Percentiles rank a stretch among this genome's conserved stretches.
Evolutionary conservation across 164 flowering plant species (phyloP).

Genomic region (Dillenia turbinata): DNA sequence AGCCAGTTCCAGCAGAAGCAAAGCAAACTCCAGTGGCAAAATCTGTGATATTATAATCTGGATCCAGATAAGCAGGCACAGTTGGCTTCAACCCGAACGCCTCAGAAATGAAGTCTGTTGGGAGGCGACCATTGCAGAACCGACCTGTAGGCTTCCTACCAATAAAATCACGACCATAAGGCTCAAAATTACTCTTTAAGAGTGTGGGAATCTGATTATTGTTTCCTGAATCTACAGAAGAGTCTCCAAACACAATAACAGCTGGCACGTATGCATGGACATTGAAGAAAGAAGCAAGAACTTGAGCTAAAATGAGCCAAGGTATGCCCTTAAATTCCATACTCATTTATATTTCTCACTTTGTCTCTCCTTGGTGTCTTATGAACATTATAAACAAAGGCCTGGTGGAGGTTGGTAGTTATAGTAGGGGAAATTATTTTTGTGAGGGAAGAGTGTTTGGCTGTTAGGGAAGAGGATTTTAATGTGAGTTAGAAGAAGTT

Average conservation of each 20-base stretch:
- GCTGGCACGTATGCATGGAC: constrained; percentile 42
- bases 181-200: constrained; percentile 57
- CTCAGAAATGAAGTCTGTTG: constrained; percentile 57
- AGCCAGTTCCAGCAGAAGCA: constrained; percentile 79
- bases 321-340: constrained; percentile 18
- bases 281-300: constrained; percentile 10
- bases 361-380: too few species aligned
- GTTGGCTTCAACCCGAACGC: constrained; percentile 47
- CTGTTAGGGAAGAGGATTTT: constrained; percentile 7
- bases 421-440: background rate
- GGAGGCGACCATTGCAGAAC: constrained; percentile 60
- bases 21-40: constrained; percentile 65
- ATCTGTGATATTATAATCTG: constrained; percentile 37
- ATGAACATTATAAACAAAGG: too few species aligned
- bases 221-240: constrained; percentile 69
- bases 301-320: constrained; percentile 16
- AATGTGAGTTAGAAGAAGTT: background rate
- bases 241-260: constrained; percentile 71
- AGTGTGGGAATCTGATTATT: constrained; percentile 47
- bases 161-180: constrained; percentile 63
- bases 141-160: constrained; percentile 55
- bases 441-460: constrained; percentile 2
- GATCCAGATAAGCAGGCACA: constrained; percentile 68
- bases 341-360: background rate
- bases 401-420: too few species aligned